Conservation (phyloP, 306 rosid genomes). For the Medicago ruthenica region DNA sequence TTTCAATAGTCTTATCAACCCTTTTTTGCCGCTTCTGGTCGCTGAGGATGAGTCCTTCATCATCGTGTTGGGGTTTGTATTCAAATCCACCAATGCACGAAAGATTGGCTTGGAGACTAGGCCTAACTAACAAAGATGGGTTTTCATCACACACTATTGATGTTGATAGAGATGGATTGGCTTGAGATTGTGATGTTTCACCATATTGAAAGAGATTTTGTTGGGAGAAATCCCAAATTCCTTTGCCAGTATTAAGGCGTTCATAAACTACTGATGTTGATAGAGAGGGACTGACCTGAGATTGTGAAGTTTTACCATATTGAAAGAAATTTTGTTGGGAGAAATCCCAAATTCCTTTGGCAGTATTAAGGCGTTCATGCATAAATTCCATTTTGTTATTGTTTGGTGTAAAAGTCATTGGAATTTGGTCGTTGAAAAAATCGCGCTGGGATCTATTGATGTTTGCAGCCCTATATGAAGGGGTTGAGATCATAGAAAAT, state of each 20-base stretch:
- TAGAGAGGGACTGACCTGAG: background rate
- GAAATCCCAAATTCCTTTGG: conserved; percentile 24
- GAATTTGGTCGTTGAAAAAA: background rate
- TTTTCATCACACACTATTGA: conserved; percentile 30
- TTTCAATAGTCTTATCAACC: background rate
- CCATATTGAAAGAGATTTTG: background rate
- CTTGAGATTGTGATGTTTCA: background rate
- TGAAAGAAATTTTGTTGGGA: conserved; percentile 22
- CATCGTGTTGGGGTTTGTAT: background rate
- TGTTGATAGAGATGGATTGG: background rate
- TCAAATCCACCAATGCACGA: background rate
- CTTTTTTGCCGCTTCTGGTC: background rate
- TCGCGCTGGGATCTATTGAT: conserved; percentile 27
- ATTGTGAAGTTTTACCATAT: background rate
- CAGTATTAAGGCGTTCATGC: conserved; percentile 13
- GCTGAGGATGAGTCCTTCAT: background rate
- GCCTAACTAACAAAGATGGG: conserved; percentile 24
- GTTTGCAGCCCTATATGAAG: background rate
- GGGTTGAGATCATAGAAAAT: conserved; percentile 38
- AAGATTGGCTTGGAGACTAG: background rate
- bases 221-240: conserved; percentile 33
- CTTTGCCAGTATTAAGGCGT: background rate
- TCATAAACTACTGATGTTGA: conserved; percentile 1
- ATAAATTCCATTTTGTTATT: conserved; percentile 36
- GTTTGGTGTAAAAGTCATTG: conserved; percentile 11